Evolutionary conservation across 2,329 filamentous ascomycete genomes (phyloP), one percentile per base, ranked within the genome.

Genomic region (Rutstroemia sp.): DNA sequence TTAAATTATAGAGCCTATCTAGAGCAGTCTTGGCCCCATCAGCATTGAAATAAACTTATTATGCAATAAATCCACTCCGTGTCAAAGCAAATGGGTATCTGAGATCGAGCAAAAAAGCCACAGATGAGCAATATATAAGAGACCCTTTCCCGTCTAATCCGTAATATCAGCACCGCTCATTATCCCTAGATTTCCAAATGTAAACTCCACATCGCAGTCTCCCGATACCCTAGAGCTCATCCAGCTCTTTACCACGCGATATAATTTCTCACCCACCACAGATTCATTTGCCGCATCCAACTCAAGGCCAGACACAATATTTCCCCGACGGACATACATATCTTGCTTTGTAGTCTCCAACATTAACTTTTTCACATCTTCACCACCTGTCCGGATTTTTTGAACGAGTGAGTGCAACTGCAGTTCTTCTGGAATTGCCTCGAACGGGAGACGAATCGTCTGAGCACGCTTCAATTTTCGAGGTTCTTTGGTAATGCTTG

Each of bases 361-460:
- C 8, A 57, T 42, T 10, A 51, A 27, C 17, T 53, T 56, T 46
- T 41, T 45, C 6, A 69, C 30, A 5, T 19, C 44, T 6, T 44
- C 38, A 5, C 58, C 34, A 44, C 59, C 51, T n/a, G 53, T 55
- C 4, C 57, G 12, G 9, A 64, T 46, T 5, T 19, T 59, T 25
- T 65, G 44, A 16, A 63, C 4, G 16, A 68, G 54, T 10, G 52
- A 58, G 41, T 68, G 64, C 1, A 61, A 54, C 23, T 62, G 48
- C n/a, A 58, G 39, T 9, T 61, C 53, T 14, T 59, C 52, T 10
- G 64, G 62, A 44, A 67, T 64, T 23, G 45, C 63, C 50, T 69
- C 66, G 10, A 69, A 49, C 17, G 67, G 67, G 7, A 69, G 59
- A 21, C 63, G 62, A 17, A 51, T 58, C 12, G 65, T 64, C 44